phyloP scores from a whole-genome alignment of 768 basidiomycete genomes.

The Boletus vermiculosoides region DNA sequence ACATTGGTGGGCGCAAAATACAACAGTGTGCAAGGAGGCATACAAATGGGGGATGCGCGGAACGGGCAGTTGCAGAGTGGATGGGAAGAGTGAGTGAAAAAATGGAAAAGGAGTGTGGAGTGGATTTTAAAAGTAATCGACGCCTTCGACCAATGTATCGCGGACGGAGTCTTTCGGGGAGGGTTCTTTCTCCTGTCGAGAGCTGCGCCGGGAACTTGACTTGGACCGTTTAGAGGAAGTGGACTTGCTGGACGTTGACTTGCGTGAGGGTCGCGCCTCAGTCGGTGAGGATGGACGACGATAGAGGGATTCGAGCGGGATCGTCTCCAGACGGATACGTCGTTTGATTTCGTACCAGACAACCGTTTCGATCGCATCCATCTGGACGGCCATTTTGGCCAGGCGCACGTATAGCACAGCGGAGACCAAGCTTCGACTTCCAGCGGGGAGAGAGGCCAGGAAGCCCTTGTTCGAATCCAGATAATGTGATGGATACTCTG shows the following conservation, averaged over 20 bases:
- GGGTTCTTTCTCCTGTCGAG: background rate
- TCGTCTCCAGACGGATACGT: slow-evolving; percentile 30
- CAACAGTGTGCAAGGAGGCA: background rate
- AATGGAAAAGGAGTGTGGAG: background rate
- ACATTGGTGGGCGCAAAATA: background rate
- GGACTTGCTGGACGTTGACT: slow-evolving; percentile 1
- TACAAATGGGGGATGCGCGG: slow-evolving; percentile 10
- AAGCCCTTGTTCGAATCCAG: slow-evolving; percentile 35
- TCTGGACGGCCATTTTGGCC: slow-evolving; percentile 34
- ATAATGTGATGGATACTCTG: slow-evolving; percentile 39
- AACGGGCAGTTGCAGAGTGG: background rate
- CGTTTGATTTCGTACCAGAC: slow-evolving; percentile 36
- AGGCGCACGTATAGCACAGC: slow-evolving; percentile 37
- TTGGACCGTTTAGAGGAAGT: slow-evolving; percentile 4
- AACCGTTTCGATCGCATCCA: slow-evolving; percentile 39
- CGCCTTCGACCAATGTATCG: slow-evolving; percentile 27
- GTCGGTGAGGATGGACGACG: slow-evolving; percentile 6
- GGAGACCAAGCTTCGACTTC: slow-evolving; percentile 34
- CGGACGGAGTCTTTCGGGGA: background rate
- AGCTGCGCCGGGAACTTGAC: slow-evolving; percentile 6
- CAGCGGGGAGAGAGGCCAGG: slow-evolving; percentile 36
- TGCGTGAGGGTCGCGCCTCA: slow-evolving; percentile 1
- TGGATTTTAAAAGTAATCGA: slow-evolving; percentile 38
- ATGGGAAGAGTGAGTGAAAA: background rate
- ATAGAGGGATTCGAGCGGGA: slow-evolving; percentile 21